Evolutionary conservation across 495 filamentous ascomycete species (phyloP), one percentile per base, ranked within the genome.

Genomic region (Aspergillus indologenus): DNA sequence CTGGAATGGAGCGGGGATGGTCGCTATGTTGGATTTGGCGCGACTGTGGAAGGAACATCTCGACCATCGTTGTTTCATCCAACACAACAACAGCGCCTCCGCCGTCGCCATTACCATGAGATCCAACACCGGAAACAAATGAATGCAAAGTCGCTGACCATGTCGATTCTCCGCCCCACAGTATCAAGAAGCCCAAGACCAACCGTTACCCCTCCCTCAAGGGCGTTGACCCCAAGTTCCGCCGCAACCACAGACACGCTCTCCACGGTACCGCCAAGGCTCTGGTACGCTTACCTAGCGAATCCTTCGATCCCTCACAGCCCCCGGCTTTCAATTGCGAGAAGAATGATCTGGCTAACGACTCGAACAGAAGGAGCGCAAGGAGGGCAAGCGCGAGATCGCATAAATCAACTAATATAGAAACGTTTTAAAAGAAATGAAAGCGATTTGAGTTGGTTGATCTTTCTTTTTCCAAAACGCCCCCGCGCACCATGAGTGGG

Each of bases 101-200:
- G 15, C 11, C 20, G 8, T 45, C 31, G 8, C 53, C 6, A 40
- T 29, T 8, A 23, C 23, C 26, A 34, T 47, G 20, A n/a, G 5
- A 53, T 14, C 34, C 53, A 48, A 50, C 65, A 42, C 42, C 64
- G 24, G n/a, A 53, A 45, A 53, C 14, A 2, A 34, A 26, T n/a
- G 18, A 45, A 60, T 61, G 29, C 54, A 51, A n/a, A 53, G 15
- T 60, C 62, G 58, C 77, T 81, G 68, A 80, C 51, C 65, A 63
- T 65, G 15, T 51, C 52, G 31, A 47, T 59, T 60, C 51, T 58
- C 17, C 48, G 31, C 31, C 20, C 52, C 51, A 72, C 76, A 96
- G 94, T 82, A 98, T 98, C 87, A 98, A 98, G 90, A 97, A 96
- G 87, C 95, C 95, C 48, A 98, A 96, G 85, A 98, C 94, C 75